Evolutionary conservation across 2,329 filamentous ascomycete genomes (phyloP).

Genomic region (Talaromyces sp.): DNA sequence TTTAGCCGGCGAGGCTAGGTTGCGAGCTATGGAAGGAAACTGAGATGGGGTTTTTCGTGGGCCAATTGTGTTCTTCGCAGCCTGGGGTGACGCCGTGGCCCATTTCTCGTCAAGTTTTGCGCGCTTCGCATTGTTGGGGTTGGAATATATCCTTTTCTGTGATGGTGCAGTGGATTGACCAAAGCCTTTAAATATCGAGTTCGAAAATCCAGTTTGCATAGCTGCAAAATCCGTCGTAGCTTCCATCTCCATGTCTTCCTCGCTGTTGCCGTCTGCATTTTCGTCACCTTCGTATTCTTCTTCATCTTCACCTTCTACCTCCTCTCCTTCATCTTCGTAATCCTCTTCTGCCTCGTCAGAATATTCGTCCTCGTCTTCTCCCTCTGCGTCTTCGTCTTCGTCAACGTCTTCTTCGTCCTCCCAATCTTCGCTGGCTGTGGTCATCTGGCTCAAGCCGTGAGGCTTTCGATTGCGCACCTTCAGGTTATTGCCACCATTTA

Average conservation of each 20-base stretch:
- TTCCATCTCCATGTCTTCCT: conserved; percentile 30
- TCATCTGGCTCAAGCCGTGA: conserved; percentile 18
- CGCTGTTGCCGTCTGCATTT: conserved; percentile 37
- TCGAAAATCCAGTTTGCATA: conserved; percentile 29
- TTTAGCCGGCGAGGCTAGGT: conserved; percentile 57
- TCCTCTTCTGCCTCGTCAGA: conserved; percentile 17
- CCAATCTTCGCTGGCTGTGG: conserved; percentile 15
- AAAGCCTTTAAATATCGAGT: conserved; percentile 29
- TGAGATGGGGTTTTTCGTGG: conserved; percentile 54
- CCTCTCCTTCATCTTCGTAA: conserved; percentile 28
- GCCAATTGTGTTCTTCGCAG: conserved; percentile 33
- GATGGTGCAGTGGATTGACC: conserved; percentile 1
- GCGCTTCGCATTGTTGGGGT: conserved; percentile 41
- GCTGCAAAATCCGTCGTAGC: conserved; percentile 17
- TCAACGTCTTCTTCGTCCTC: conserved; percentile 15
- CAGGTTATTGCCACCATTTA: conserved; percentile 22
- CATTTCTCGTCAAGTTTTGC: conserved; percentile 42
- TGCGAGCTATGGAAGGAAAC: conserved; percentile 69
- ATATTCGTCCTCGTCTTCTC: conserved; percentile 21
- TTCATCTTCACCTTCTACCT: too few species aligned
- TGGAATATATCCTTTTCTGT: conserved; percentile 41
- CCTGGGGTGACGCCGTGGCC: conserved; percentile 32
- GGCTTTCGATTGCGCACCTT: conserved; percentile 16
- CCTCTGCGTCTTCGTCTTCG: conserved; percentile 11
- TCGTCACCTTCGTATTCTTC: conserved; percentile 25